Evolutionary conservation across 2,329 filamentous ascomycete species (phyloP).

Genomic region (Xylaria multiplex): DNA sequence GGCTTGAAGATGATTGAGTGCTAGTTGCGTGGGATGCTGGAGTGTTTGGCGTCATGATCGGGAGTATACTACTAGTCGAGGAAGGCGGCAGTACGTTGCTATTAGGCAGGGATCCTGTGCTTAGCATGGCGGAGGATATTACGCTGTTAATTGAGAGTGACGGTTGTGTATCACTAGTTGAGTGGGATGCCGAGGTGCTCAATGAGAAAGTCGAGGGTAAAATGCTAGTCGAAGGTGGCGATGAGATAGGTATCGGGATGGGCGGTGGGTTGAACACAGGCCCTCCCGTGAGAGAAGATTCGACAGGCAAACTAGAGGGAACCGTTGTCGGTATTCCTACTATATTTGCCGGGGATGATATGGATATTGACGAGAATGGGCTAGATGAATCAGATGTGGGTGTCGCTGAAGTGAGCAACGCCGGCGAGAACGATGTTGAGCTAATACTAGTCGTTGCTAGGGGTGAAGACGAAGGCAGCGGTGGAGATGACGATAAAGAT

Average conservation of each 20-base stretch:
- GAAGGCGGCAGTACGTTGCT: background rate
- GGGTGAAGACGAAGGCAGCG: background rate
- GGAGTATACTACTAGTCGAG: background rate
- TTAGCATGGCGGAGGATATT: too few species aligned
- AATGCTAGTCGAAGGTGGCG: background rate
- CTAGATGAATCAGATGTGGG: background rate
- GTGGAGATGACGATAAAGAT: background rate
- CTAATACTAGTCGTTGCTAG: background rate
- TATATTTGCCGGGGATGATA: background rate
- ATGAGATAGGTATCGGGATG: slow-evolving; percentile 1
- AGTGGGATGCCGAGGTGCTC: background rate
- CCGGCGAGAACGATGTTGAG: background rate
- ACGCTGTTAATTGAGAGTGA: too few species aligned
- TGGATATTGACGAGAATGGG: background rate
- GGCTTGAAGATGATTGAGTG: background rate
- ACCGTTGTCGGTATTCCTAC: background rate
- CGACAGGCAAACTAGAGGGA: background rate
- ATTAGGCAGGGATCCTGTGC: background rate
- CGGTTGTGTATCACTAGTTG: background rate
- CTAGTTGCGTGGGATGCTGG: background rate
- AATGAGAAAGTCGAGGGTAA: background rate
- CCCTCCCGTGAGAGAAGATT: background rate
- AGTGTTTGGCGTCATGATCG: background rate
- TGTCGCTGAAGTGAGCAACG: too few species aligned
- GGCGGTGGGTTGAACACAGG: background rate